Base-by-base conservation (phyloP, 805 yeast genomes). In the Allodekkera sacchari region DNA sequence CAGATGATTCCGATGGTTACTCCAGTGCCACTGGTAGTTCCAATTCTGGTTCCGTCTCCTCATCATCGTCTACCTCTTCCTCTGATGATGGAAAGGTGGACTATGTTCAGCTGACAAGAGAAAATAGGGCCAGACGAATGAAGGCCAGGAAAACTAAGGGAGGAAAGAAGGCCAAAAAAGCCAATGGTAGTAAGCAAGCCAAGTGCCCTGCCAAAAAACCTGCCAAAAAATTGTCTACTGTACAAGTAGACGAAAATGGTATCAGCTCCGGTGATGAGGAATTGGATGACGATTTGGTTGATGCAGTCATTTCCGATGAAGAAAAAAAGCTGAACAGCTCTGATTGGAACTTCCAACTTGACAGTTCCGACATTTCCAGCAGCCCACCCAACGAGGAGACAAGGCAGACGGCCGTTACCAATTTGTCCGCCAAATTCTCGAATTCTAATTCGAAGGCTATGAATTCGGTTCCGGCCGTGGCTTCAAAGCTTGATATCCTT, bases 61-160 rank as follows among this genome's bases (percentile, higher is more conserved):
- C 15, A 9, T 28, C 32, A 15, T 29, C 32, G 17, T 52, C 51
- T 12, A 48, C 51, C 11, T 48, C 52, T 3, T 60, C 69, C 8
- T 69, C 77, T 8, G 72, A 79, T 0, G 79, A 73, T 43, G 84
- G 76, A 42, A 76, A 74, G 42, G 74, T 80, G 3, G 89, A 82
- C 55, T 79, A 77, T 50, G 83, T 81, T 11, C 72, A 71, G 50
- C 55, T 82, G 38, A 81, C 83, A 22, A 82, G 79, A 7, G 80
- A 78, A 50, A 63, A 75, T 39, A 74, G 79, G 55, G 72, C 72
- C 23, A 66, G 59, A 37, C 64, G 75, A 1, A 58, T 71, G 64
- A 68, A 69, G 39, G 71, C 73, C 1, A 67, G 59, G 4, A 50
- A 50, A 31, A 46, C 44, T 17, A 30, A 16, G 32, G 32, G 7